Evolutionary conservation across 2,329 filamentous ascomycete genomes (phyloP), one percentile per base, ranked within the genome.

Genomic region (Colletotrichum godetiae): DNA sequence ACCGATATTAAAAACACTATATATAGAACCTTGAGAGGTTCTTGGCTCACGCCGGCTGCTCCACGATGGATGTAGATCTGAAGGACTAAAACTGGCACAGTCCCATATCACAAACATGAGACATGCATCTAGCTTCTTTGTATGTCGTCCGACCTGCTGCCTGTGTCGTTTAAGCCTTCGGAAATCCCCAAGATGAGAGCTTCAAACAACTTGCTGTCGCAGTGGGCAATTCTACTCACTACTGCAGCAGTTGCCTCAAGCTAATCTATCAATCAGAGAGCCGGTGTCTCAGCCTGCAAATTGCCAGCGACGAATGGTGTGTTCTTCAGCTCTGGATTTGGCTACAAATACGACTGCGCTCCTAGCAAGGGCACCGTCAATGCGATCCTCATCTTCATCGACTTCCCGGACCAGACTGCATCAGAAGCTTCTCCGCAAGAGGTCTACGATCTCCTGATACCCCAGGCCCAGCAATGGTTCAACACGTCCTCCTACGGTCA

Each of bases 341-440:
- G 76, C 7, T 77, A 75, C 67, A 63, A 76, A 8, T 35, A 74
- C 11, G 76, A 81, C 67, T 83, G 81, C 67, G 79, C 80, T 2
- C 77, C 81, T 0, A 80, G 79, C 65, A 78, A 75, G 0, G 82
- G 82, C 10, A 78, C 77, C 0, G 74, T 82, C 1, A 75, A 67
- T 11, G 80, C 77, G 19, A 79, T 77, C 67, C 82, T 84, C 81
- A 76, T 84, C 37, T 84, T 84, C 69, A 77, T 84, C 65, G 82
- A 84, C 75, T 83, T 82, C 61, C 68, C 75, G 1, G 81, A 83
- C 11, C 62, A 55, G 37, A 64, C 42, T 12, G 35, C 64, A 37
- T 3, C 71, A 76, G 7, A 75, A 74, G 33, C 27, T 73, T 78
- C 31, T 68, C 61, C 42, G 1, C 22, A 67, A 22, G 64, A 68